Conservation (phyloP, 2,329 filamentous ascomycete species). For the Botrytis sinoallii region DNA sequence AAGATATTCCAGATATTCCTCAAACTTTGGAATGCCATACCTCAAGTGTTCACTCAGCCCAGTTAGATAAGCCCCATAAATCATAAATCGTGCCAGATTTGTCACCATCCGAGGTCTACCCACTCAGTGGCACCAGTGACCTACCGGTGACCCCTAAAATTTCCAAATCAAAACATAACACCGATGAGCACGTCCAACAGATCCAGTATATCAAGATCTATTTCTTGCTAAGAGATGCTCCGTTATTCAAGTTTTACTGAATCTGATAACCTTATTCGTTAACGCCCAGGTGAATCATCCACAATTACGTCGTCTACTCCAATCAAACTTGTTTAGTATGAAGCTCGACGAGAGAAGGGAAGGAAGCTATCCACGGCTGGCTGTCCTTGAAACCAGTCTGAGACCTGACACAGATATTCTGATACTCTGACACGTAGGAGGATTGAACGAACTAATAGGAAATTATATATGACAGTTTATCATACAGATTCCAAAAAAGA, state of each 20-base stretch:
- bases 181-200: background rate
- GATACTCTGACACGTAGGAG: constrained; percentile 10
- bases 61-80: background rate
- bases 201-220: constrained; percentile 1
- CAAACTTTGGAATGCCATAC: background rate
- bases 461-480: background rate
- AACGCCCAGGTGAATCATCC: background rate
- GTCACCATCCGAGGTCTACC: constrained; percentile 8
- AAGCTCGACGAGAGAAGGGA: background rate
- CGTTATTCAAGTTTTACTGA: background rate
- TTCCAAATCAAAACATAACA: background rate
- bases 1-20: background rate
- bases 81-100: background rate
- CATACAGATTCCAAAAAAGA: too few species aligned
- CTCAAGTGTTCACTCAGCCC: background rate
- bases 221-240: background rate
- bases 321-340: background rate
- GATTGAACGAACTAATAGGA: background rate
- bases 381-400: constrained; percentile 7
- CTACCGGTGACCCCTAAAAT: background rate
- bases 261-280: background rate
- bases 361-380: background rate
- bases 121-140: background rate
- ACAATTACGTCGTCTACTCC: background rate
- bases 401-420: background rate